These are phyloP conservation scores for Syncephalastrum monosporum DNA, from an alignment of 371 early-diverging fungal genomes.

Conservation along the genomic window DNA sequence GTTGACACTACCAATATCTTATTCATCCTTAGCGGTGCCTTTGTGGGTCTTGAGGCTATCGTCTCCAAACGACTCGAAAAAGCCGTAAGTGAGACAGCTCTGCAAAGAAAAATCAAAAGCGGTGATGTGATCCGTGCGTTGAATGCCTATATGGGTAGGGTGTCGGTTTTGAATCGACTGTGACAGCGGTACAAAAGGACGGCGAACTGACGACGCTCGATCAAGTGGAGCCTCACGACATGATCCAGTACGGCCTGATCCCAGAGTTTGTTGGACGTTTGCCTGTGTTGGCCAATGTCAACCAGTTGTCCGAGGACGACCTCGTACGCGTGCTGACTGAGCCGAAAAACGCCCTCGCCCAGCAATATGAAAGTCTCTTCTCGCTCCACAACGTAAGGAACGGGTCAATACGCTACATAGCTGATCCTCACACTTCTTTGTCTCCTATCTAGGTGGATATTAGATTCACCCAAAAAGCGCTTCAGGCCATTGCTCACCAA, in stretches of 20 bases:
- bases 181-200: background rate
- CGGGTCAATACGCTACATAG: background rate
- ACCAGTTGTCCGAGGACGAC: slow-evolving; percentile 56
- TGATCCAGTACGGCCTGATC: slow-evolving; percentile 79
- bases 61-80: slow-evolving; percentile 67
- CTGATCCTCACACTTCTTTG: slow-evolving; percentile 1
- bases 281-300: slow-evolving; percentile 74
- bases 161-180: background rate
- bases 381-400: slow-evolving; percentile 47
- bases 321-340: slow-evolving; percentile 72
- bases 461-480: slow-evolving; percentile 62
- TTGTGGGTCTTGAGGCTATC: slow-evolving; percentile 78
- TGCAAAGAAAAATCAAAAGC: background rate
- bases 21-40: slow-evolving; percentile 83
- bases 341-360: slow-evolving; percentile 74
- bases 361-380: slow-evolving; percentile 75
- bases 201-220: slow-evolving; percentile 36
- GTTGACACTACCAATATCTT: slow-evolving; percentile 87
- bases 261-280: slow-evolving; percentile 85
- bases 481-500: slow-evolving; percentile 62
- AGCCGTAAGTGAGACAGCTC: slow-evolving; percentile 25
- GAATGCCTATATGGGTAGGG: background rate
- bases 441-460: slow-evolving; percentile 35
- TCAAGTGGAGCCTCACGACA: slow-evolving; percentile 70
- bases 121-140: background rate